A percentile compares a stretch with the other conserved stretches of the same genome.
These are phyloP conservation scores for Cytidiella melzeri DNA, from an alignment of 768 basidiomycete species.

Conservation along the genomic window DNA sequence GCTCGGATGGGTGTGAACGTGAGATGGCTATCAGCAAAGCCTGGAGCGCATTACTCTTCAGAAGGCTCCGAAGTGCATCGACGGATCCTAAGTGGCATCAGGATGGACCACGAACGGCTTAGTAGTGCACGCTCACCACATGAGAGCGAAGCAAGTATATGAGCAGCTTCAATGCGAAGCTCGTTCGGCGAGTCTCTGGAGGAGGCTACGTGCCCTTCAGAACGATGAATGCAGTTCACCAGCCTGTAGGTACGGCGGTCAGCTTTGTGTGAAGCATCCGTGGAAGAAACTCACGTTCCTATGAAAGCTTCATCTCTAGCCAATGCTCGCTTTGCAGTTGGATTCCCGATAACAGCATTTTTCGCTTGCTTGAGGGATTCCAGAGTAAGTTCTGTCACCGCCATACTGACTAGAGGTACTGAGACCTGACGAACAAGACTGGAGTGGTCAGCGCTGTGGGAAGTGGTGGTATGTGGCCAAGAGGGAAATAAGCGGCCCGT, in stretches of 20 bases:
- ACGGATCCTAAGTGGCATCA: slow-evolving; percentile 44
- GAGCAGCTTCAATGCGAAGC: slow-evolving; percentile 65
- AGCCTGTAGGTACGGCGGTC: slow-evolving; percentile 35
- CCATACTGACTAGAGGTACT: slow-evolving; percentile 15
- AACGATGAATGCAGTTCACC: slow-evolving; percentile 51
- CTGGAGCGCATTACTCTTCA: slow-evolving; percentile 50
- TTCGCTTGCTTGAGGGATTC: slow-evolving; percentile 59
- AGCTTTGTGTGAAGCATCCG: background rate
- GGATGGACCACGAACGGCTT: background rate
- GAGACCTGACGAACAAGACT: background rate
- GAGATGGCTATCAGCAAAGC: slow-evolving; percentile 61
- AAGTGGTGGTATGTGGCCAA: background rate
- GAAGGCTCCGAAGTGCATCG: slow-evolving; percentile 49
- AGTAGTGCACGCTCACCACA: slow-evolving; percentile 53
- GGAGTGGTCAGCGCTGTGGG: background rate
- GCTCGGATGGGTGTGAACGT: slow-evolving; percentile 33
- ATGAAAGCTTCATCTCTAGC: slow-evolving; percentile 53
- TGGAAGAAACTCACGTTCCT: slow-evolving; percentile 36
- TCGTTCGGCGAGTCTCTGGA: slow-evolving; percentile 39
- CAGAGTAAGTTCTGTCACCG: slow-evolving; percentile 23
- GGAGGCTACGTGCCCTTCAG: slow-evolving; percentile 26
- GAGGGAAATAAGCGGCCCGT: too few species aligned
- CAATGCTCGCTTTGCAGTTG: slow-evolving; percentile 57
- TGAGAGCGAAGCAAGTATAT: slow-evolving; percentile 67
- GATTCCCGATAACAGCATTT: slow-evolving; percentile 77